A percentile compares a stretch with the other conserved stretches of the same genome.
phyloP scores from a whole-genome alignment of 768 basidiomycete species.

The Suillus cothurnatus region DNA sequence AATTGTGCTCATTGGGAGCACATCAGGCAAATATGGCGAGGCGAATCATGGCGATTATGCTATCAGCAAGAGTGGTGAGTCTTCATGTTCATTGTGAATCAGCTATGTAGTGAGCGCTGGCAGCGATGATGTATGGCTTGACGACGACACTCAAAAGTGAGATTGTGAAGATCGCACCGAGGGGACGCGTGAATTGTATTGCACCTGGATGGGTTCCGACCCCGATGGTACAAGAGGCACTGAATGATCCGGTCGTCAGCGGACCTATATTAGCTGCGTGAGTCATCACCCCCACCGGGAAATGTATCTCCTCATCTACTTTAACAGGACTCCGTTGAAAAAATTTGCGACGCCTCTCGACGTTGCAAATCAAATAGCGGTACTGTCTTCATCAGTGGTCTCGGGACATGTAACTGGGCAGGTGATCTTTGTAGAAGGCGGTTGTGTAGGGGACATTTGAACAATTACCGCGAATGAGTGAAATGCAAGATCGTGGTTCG shows the following conservation, averaged over 20 bases:
- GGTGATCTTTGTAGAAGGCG: slow-evolving; percentile 70
- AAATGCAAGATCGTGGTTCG: too few species aligned
- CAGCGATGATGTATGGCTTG: slow-evolving; percentile 75
- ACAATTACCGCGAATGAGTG: background rate
- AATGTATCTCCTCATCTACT: background rate
- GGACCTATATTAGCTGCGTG: slow-evolving; percentile 71
- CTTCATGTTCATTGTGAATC: background rate
- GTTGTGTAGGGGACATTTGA: slow-evolving; percentile 23
- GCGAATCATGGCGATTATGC: slow-evolving; percentile 69
- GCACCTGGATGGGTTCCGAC: slow-evolving; percentile 72
- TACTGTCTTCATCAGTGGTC: slow-evolving; percentile 58
- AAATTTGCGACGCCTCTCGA: slow-evolving; percentile 66
- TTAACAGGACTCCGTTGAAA: slow-evolving; percentile 62
- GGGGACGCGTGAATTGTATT: slow-evolving; percentile 66
- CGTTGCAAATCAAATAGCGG: slow-evolving; percentile 62
- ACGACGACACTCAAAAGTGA: slow-evolving; percentile 75
- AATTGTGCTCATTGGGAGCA: slow-evolving; percentile 70
- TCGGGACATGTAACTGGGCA: slow-evolving; percentile 76
- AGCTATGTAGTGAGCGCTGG: background rate
- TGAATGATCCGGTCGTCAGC: slow-evolving; percentile 55
- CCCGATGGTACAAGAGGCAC: slow-evolving; percentile 58
- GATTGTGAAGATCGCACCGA: slow-evolving; percentile 74
- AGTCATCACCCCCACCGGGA: slow-evolving; percentile 20
- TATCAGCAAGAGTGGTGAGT: slow-evolving; percentile 65
- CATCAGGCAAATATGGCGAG: slow-evolving; percentile 74